Conservation (phyloP, 305 asterid genomes). For the Striga hermonthica region DNA sequence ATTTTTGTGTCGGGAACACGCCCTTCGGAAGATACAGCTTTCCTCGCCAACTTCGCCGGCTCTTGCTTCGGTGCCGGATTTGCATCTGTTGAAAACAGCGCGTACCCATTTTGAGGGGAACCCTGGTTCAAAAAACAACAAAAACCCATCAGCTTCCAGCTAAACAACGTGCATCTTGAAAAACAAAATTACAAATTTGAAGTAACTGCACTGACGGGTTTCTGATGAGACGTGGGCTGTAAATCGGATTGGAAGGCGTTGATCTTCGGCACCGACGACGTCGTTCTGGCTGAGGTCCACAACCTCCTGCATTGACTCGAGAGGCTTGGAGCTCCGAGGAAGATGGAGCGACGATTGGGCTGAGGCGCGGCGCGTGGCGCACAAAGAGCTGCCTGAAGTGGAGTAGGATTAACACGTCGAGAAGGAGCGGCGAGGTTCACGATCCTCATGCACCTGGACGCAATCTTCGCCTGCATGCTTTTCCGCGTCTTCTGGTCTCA, state of each 20-base stretch:
- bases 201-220: slow-evolving; percentile 37
- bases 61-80: slow-evolving; percentile 46
- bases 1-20: slow-evolving; percentile 58
- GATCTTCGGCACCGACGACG: slow-evolving; percentile 42
- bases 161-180: neutral
- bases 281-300: slow-evolving; percentile 47
- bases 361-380: slow-evolving; percentile 29
- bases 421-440: slow-evolving; percentile 33
- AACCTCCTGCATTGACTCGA: slow-evolving; percentile 35
- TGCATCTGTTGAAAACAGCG: slow-evolving; percentile 61
- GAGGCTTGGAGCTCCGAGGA: slow-evolving; percentile 44
- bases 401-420: slow-evolving; percentile 26
- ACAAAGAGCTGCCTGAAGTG: slow-evolving; percentile 23
- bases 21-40: slow-evolving; percentile 40
- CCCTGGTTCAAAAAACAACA: slow-evolving; percentile 35
- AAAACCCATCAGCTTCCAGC: neutral
- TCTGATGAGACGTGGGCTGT: slow-evolving; percentile 51
- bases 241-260: slow-evolving; percentile 65
- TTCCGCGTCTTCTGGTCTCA: slow-evolving; percentile 19
- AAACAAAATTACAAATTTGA: neutral
- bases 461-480: slow-evolving; percentile 42
- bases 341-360: slow-evolving; percentile 30
- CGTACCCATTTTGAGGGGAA: slow-evolving; percentile 48
- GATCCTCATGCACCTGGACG: slow-evolving; percentile 47
- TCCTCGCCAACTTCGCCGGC: slow-evolving; percentile 35